Conservation (phyloP, 1,284 basidiomycete species). For the Cystobasidium pallidum region DNA sequence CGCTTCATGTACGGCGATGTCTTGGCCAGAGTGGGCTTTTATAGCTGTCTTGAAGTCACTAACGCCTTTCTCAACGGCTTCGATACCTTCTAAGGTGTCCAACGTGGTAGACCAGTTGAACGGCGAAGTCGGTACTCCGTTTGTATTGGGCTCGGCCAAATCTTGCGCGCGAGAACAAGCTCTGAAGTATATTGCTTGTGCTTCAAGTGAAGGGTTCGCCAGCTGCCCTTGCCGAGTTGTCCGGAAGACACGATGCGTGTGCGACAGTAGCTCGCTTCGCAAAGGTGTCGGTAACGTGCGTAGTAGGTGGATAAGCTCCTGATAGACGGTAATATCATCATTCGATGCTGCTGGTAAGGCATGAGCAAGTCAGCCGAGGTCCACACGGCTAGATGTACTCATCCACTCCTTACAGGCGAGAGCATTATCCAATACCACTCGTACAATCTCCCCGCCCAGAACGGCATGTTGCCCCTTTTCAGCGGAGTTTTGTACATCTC, state of each 20-base stretch:
- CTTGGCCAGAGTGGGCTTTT: neutral
- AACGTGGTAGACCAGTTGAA: constrained; percentile 29
- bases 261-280: constrained; percentile 47
- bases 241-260: constrained; percentile 47
- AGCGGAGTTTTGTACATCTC: constrained; percentile 38
- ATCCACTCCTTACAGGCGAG: constrained; percentile 29
- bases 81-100: constrained; percentile 48
- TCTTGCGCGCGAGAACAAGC: constrained; percentile 48
- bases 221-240: constrained; percentile 14
- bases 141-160: constrained; percentile 44
- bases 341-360: constrained; percentile 35
- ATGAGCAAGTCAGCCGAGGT: neutral
- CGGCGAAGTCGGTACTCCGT: constrained; percentile 16
- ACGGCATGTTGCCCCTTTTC: constrained; percentile 51
- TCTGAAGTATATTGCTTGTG: constrained; percentile 45
- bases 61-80: constrained; percentile 47
- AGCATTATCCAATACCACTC: constrained; percentile 52
- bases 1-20: neutral
- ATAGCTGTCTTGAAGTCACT: constrained; percentile 48
- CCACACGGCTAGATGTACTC: neutral
- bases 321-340: constrained; percentile 45
- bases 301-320: constrained; percentile 45
- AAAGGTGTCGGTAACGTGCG: constrained; percentile 49
- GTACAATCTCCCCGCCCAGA: constrained; percentile 51
- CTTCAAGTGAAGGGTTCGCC: constrained; percentile 16